Percentiles rank a stretch among this genome's conserved stretches.
These are phyloP conservation scores for Talaromyces sp. DNA, from an alignment of 2,329 filamentous ascomycete genomes.

Conservation along the genomic window DNA sequence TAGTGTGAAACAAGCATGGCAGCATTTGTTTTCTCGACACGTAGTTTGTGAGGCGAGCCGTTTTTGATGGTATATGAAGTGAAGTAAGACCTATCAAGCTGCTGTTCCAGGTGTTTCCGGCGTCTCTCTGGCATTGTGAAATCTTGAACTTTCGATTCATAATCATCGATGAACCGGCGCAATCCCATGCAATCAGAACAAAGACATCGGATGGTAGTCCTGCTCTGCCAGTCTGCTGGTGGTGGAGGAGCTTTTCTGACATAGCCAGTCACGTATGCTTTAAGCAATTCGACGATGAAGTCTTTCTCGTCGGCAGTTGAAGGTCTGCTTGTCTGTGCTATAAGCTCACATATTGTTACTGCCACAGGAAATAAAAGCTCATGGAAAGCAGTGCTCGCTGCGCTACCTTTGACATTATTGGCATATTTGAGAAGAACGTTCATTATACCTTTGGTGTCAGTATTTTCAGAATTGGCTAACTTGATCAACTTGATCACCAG, in stretches of 20 bases:
- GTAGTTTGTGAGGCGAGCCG: neutral
- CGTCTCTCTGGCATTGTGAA: conserved; percentile 3
- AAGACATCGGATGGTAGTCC: neutral
- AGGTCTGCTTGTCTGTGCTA: neutral
- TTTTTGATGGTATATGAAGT: neutral
- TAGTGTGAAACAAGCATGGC: neutral
- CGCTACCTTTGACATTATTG: neutral
- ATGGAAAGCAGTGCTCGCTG: neutral
- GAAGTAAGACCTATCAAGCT: conserved; percentile 1
- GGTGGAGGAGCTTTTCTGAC: neutral
- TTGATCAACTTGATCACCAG: neutral
- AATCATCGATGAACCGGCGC: neutral
- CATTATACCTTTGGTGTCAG: neutral
- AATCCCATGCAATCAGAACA: neutral
- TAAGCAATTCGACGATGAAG: neutral
- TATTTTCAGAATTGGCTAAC: neutral
- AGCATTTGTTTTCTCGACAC: neutral
- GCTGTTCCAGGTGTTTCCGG: conserved; percentile 4
- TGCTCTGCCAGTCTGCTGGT: conserved; percentile 1
- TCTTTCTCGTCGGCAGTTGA: neutral
- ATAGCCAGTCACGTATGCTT: neutral
- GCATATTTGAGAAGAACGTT: neutral
- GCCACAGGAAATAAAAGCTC: conserved; percentile 8
- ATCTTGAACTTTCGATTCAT: neutral
- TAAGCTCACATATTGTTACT: neutral